phyloP scores from a whole-genome alignment of 2,329 filamentous ascomycete species.

The Colletotrichum musae region DNA sequence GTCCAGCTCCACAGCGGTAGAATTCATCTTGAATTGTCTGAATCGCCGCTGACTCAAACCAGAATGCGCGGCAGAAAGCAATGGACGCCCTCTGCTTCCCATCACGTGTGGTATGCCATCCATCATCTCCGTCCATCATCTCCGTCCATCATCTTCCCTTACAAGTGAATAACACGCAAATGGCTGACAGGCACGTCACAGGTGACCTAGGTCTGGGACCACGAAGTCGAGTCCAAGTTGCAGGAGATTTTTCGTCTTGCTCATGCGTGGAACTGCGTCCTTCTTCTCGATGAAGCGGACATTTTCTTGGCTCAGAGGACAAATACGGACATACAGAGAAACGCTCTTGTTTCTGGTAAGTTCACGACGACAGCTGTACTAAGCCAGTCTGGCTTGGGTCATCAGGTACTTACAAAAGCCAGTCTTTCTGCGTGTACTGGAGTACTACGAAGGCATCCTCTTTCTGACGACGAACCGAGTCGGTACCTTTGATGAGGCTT shows the following conservation, averaged over 20 bases:
- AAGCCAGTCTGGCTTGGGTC: no score
- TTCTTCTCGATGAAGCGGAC: slow-evolving; percentile 56
- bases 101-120: slow-evolving; percentile 56
- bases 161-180: no score
- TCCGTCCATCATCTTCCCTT: no score
- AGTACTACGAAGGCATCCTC: slow-evolving; percentile 54
- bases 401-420: no score
- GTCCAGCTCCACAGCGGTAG: neutral
- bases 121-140: neutral
- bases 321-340: slow-evolving; percentile 50
- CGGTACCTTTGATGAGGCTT: slow-evolving; percentile 53
- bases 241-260: slow-evolving; percentile 61
- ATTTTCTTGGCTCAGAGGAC: slow-evolving; percentile 52
- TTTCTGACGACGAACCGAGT: slow-evolving; percentile 55
- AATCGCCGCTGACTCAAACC: neutral
- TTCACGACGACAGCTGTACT: neutral
- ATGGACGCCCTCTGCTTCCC: slow-evolving; percentile 60
- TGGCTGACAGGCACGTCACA: neutral
- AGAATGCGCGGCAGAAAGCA: slow-evolving; percentile 33
- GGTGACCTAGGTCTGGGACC: slow-evolving; percentile 62
- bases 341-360: slow-evolving; percentile 52
- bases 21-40: neutral
- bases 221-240: slow-evolving; percentile 56
- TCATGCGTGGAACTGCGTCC: slow-evolving; percentile 55
- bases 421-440: slow-evolving; percentile 44